Evolutionary conservation across 208 protist genomes (phyloP).

Genomic region (Crithidia thermophila): DNA sequence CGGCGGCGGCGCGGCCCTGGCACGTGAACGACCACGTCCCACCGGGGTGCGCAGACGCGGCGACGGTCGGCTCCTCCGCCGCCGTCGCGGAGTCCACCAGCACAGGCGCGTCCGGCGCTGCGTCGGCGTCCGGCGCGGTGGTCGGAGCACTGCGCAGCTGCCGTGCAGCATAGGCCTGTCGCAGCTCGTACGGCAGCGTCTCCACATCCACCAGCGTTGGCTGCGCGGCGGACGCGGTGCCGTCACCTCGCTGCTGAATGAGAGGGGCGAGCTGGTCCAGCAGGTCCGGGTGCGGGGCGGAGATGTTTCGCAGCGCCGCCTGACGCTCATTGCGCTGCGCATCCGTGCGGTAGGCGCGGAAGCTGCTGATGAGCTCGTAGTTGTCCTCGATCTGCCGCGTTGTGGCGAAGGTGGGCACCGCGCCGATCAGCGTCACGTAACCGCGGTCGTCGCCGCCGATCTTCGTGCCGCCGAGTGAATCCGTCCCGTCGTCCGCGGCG

Average conservation of each 20-base stretch:
- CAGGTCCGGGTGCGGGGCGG: slow-evolving; percentile 75
- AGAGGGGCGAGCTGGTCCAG: slow-evolving; percentile 59
- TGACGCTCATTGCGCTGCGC: slow-evolving; percentile 50
- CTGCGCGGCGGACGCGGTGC: slow-evolving; percentile 20
- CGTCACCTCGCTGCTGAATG: slow-evolving; percentile 19
- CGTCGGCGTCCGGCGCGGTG: slow-evolving; percentile 4
- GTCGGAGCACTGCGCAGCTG: not conserved
- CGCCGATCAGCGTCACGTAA: slow-evolving; percentile 65
- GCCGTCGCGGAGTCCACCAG: too few relatives aligned
- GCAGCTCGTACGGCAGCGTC: slow-evolving; percentile 47
- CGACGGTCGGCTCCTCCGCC: slow-evolving; percentile 4
- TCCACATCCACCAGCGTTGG: slow-evolving; percentile 55
- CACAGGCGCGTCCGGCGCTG: not conserved
- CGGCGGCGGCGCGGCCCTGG: slow-evolving; percentile 32
- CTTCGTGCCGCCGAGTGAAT: slow-evolving; percentile 62
- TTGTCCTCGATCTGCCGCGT: slow-evolving; percentile 69
- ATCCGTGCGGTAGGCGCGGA: slow-evolving; percentile 78
- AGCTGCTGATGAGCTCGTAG: slow-evolving; percentile 84
- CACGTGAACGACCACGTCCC: slow-evolving; percentile 60
- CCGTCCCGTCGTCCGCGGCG: slow-evolving; percentile 60
- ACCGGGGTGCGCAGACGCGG: not conserved
- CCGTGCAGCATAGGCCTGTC: slow-evolving; percentile 17
- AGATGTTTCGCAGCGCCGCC: slow-evolving; percentile 40
- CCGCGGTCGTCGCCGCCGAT: slow-evolving; percentile 55
- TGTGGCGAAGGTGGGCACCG: slow-evolving; percentile 63